Evolutionary conservation across 1,284 basidiomycete species (phyloP).

Genomic region (Malassezia pachydermatis): DNA sequence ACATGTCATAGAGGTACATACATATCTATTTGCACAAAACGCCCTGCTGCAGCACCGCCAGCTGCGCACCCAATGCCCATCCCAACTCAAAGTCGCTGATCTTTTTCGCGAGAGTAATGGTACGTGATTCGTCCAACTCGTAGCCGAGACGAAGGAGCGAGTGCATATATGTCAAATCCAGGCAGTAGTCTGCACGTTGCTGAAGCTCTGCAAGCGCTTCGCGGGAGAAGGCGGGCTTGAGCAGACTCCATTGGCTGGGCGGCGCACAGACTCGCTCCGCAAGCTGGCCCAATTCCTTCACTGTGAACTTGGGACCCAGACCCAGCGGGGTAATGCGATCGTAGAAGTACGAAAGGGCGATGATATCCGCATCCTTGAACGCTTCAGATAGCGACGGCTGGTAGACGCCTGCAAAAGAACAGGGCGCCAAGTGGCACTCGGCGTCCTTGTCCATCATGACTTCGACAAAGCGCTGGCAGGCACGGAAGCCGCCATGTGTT

Average conservation of each 20-base stretch:
- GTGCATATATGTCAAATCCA: slow-evolving; percentile 93
- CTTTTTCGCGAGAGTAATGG: slow-evolving; percentile 57
- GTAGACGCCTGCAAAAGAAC: slow-evolving; percentile 94
- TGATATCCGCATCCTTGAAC: slow-evolving; percentile 54
- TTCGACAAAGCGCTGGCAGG: slow-evolving; percentile 73
- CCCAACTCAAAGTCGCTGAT: slow-evolving; percentile 84
- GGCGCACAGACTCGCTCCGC: slow-evolving; percentile 34
- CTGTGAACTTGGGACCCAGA: slow-evolving; percentile 45
- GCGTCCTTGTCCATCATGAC: slow-evolving; percentile 89
- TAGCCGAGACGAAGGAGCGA: slow-evolving; percentile 62
- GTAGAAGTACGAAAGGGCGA: slow-evolving; percentile 74
- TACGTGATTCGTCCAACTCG: slow-evolving; percentile 56
- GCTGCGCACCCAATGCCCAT: slow-evolving; percentile 72
- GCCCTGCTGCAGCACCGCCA: slow-evolving; percentile 35
- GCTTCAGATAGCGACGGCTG: slow-evolving; percentile 86
- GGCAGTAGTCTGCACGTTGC: slow-evolving; percentile 80
- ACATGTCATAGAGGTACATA: background rate
- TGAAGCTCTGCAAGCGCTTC: slow-evolving; percentile 64
- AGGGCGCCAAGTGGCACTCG: slow-evolving; percentile 68
- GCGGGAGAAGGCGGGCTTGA: slow-evolving; percentile 33
- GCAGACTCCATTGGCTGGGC: slow-evolving; percentile 16
- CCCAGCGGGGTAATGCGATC: slow-evolving; percentile 80
- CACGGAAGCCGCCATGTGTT: slow-evolving; percentile 64
- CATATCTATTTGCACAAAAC: slow-evolving; percentile 26
- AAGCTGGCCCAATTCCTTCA: slow-evolving; percentile 26